Percentiles rank a stretch among this genome's conserved stretches.
These are phyloP conservation scores for Lipomyces spencermartinsiae DNA, from an alignment of 805 yeast genomes.

Conservation along the genomic window DNA sequence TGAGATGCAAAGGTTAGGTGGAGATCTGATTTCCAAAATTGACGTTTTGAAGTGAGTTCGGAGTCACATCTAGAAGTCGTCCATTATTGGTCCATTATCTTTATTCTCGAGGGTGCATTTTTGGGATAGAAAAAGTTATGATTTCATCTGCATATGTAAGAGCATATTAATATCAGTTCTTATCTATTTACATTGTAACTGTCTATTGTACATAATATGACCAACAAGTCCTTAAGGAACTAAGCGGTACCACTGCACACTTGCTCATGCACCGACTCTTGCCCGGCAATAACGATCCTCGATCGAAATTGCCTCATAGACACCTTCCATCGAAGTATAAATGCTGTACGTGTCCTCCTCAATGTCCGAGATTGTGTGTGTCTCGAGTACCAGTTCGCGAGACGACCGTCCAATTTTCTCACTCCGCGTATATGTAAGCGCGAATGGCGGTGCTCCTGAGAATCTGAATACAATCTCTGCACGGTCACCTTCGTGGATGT, in stretches of 20 bases:
- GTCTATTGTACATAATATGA: background rate
- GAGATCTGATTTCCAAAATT: constrained; percentile 44
- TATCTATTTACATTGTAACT: background rate
- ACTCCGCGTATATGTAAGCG: constrained; percentile 81
- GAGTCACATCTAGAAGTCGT: background rate
- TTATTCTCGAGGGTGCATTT: background rate
- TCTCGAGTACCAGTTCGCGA: constrained; percentile 61
- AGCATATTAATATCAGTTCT: background rate
- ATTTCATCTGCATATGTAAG: background rate
- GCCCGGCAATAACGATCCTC: constrained; percentile 76
- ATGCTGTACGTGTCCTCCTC: constrained; percentile 71
- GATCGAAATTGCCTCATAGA: constrained; percentile 90
- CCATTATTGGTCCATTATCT: background rate
- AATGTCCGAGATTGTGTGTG: constrained; percentile 63
- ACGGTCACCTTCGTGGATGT: constrained; percentile 93
- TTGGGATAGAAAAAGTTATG: constrained; percentile 1
- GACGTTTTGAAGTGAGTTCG: constrained; percentile 11
- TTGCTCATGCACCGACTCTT: constrained; percentile 8
- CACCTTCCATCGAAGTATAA: constrained; percentile 85
- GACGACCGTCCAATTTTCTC: constrained; percentile 51
- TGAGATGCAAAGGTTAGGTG: constrained; percentile 62
- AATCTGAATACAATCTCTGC: constrained; percentile 85
- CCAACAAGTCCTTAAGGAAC: background rate
- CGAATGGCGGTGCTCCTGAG: constrained; percentile 89
- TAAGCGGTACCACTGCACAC: background rate